Base-by-base conservation (phyloP, 805 yeast genomes). In the Saccharomyces jurei region DNA sequence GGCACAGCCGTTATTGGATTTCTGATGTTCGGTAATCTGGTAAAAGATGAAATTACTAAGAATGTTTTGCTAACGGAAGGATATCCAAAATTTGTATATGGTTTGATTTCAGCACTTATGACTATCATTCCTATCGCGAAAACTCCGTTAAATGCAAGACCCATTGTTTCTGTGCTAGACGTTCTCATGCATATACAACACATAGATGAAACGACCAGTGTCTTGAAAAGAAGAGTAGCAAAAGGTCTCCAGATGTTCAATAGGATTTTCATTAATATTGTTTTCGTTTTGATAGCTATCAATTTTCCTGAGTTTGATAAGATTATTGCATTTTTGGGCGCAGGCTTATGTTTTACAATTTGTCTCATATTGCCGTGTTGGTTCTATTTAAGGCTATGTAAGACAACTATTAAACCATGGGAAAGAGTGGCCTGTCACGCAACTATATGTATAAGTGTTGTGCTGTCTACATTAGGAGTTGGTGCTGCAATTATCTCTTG, bases 81-180 rank as follows among this genome's bases (percentile, higher is more conserved):
- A 0, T 89, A 86, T 64, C 95, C 96, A 1, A 61, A 67, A 13
- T 79, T 81, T 68, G 76, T 86, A 1, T 77, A 78, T 52, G 74
- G 82, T 36, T 75, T 79, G 27, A 74, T 90, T 48, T 83, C 90
- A 49, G 76, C 78, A 0, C 71, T 87, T 46, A 86, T 89, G 79
- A 87, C 95, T n/a, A 60, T 89, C 6, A 80, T 90, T 26, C 96
- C 97, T 1, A 68, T 89, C 30, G 88, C 96, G 1, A 90, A 90
- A 63, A 79, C 89, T 1, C 96, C 97, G 0, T 75, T 89, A 46
- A 85, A 84, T 60, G 87, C 91, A 11, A 81, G 89, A 63, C 97
- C 97, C 0, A 82, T 90, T 29, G 80, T 87, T 31, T 77, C 91
- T 1, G 82, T 89, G 0, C 64, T 86, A 41, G 95, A 87, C 61